Percentiles rank a stretch among this genome's conserved stretches.
These are phyloP conservation scores for Dactylonectria estremocensis DNA, from an alignment of 2,329 filamentous ascomycete genomes.

Conservation along the genomic window DNA sequence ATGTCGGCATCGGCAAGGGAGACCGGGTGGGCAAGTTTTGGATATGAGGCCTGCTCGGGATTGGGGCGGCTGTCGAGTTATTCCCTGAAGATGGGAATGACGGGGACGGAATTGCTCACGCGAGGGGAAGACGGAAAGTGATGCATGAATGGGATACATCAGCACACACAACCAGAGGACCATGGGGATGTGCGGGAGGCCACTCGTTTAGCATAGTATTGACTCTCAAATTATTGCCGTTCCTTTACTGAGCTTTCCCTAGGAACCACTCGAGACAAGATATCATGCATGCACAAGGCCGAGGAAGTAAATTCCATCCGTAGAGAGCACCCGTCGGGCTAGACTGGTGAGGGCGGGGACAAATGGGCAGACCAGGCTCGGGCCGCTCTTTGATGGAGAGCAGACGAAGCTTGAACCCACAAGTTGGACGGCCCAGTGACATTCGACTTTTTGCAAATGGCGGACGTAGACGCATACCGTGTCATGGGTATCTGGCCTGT, in stretches of 20 bases:
- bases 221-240: not conserved
- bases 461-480: not conserved
- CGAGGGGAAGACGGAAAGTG: not conserved
- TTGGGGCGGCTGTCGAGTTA: not conserved
- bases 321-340: not conserved
- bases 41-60: slow-evolving; percentile 1
- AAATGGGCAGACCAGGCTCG: slow-evolving; percentile 17
- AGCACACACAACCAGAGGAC: not conserved
- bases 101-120: not conserved
- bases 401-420: not conserved
- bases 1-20: not conserved
- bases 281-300: not conserved
- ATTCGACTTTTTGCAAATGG: slow-evolving; percentile 10
- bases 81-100: not conserved
- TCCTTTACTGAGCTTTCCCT: not conserved
- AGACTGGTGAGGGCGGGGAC: slow-evolving; percentile 3
- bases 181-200: not conserved
- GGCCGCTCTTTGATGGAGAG: slow-evolving; percentile 14
- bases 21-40: slow-evolving; percentile 5
- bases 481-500: slow-evolving; percentile 9
- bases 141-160: not conserved
- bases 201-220: slow-evolving; percentile 1
- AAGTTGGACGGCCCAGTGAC: not conserved
- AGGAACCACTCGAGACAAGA: not conserved
- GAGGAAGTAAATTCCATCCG: not conserved